phyloP scores from a whole-genome alignment of 75 land plant genomes.

The Ceratopteris richardii region DNA sequence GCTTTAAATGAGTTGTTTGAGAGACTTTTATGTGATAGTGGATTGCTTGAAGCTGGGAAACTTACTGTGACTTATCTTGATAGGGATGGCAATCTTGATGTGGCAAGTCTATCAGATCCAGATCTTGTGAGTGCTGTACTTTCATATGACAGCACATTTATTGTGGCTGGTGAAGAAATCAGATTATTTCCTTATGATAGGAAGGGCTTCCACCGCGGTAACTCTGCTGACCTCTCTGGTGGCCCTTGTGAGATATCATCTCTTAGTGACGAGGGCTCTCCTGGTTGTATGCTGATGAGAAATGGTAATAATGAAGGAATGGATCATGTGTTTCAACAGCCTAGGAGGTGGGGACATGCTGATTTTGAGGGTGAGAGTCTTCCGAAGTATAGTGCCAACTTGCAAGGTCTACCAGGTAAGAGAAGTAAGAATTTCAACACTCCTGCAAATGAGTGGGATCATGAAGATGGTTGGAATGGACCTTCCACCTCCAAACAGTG shows the following conservation, averaged over 20 bases:
- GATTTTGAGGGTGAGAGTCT: too few relatives aligned
- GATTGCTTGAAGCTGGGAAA: conserved; percentile 7
- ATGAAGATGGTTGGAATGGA: too few relatives aligned
- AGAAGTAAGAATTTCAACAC: too few relatives aligned
- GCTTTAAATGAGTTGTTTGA: conserved; percentile 13
- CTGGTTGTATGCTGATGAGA: not conserved
- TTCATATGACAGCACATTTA: not conserved
- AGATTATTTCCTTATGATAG: not conserved
- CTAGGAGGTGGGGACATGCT: too few relatives aligned
- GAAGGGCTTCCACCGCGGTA: not conserved
- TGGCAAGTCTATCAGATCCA: not conserved
- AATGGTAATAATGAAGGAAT: too few relatives aligned
- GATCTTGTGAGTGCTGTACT: not conserved
- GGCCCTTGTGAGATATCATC: conserved; percentile 1
- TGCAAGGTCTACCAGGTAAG: too few relatives aligned
- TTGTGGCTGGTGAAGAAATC: not conserved
- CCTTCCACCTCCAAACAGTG: too few relatives aligned
- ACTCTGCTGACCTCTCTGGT: conserved; percentile 3
- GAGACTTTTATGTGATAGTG: conserved; percentile 1
- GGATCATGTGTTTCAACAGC: too few relatives aligned
- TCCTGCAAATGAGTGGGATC: too few relatives aligned
- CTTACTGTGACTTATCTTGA: conserved; percentile 7
- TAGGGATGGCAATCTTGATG: not conserved
- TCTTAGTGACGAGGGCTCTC: conserved; percentile 1
- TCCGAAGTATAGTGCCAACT: too few relatives aligned